Percentiles rank a stretch among this genome's conserved stretches.
phyloP scores from a whole-genome alignment of 306 rosid species.

The Corylus avellana region DNA sequence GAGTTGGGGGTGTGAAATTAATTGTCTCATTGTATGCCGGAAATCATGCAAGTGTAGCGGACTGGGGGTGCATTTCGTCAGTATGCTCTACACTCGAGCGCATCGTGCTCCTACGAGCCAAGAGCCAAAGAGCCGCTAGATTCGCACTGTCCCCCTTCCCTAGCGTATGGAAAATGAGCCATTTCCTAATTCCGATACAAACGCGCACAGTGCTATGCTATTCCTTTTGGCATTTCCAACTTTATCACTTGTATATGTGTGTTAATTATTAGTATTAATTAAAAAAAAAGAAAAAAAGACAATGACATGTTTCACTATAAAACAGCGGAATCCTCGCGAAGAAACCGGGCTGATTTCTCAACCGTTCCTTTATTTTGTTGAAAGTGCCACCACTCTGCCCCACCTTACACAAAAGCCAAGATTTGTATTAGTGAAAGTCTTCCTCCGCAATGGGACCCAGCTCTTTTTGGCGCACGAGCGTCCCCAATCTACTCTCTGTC shows the following conservation, averaged over 20 bases:
- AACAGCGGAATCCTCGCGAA: constrained; percentile 37
- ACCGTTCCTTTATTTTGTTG: background rate
- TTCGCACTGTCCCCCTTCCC: background rate
- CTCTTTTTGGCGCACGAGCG: constrained; percentile 7
- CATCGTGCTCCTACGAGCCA: background rate
- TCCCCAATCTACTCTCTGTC: background rate
- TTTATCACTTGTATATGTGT: background rate
- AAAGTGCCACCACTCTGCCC: background rate
- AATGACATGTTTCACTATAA: background rate
- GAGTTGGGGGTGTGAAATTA: no score
- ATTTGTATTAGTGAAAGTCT: background rate
- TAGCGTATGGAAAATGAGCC: background rate
- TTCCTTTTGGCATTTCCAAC: background rate
- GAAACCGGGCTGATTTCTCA: constrained; percentile 19
- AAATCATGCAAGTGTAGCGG: background rate
- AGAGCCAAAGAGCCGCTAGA: background rate
- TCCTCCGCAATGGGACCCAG: background rate
- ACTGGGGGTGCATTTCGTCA: background rate
- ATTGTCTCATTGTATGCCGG: background rate
- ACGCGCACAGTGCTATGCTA: background rate
- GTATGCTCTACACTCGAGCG: background rate
- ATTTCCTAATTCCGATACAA: background rate
- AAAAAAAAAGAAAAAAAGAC: background rate
- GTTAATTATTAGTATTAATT: background rate
- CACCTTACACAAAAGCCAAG: background rate